phyloP scores from a whole-genome alignment of 2,329 filamentous ascomycete species.

The Fusarium sp. region DNA sequence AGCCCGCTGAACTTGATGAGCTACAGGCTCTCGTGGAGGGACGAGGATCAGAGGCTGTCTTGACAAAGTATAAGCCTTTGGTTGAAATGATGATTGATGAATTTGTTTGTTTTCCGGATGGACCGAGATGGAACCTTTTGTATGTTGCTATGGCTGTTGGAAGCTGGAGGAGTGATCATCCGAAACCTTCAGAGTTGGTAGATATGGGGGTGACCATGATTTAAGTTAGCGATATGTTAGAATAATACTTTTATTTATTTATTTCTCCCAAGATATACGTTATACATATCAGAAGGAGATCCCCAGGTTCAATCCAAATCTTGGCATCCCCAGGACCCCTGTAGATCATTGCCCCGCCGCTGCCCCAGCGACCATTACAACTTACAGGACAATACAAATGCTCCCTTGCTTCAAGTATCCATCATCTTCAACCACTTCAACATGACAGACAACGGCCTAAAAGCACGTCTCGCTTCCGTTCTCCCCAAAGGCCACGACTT shows the following conservation, averaged over 20 bases:
- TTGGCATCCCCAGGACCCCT: slow-evolving; percentile 5
- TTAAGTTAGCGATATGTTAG: background rate
- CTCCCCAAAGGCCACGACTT: slow-evolving; percentile 69
- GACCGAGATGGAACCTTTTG: slow-evolving; percentile 40
- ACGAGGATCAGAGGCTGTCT: slow-evolving; percentile 11
- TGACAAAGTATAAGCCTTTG: slow-evolving; percentile 27
- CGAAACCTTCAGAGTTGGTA: slow-evolving; percentile 13
- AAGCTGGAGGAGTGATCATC: slow-evolving; percentile 27
- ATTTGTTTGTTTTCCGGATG: slow-evolving; percentile 43
- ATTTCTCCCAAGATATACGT: too few relatives aligned
- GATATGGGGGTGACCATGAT: background rate
- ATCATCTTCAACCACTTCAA: slow-evolving; percentile 8
- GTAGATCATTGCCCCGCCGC: slow-evolving; percentile 10
- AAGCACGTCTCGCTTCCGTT: slow-evolving; percentile 55
- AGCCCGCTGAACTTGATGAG: slow-evolving; percentile 24
- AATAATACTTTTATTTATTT: background rate
- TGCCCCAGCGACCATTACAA: slow-evolving; percentile 31
- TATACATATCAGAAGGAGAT: too few relatives aligned
- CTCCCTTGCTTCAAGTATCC: background rate
- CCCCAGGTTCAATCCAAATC: background rate
- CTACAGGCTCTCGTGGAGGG: slow-evolving; percentile 38
- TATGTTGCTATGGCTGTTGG: slow-evolving; percentile 37
- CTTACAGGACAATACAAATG: slow-evolving; percentile 11
- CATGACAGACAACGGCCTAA: slow-evolving; percentile 26
- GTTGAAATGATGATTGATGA: slow-evolving; percentile 33